Base-by-base conservation (phyloP, 352 stramenopile genomes). In the Phytophthora kernoviae region DNA sequence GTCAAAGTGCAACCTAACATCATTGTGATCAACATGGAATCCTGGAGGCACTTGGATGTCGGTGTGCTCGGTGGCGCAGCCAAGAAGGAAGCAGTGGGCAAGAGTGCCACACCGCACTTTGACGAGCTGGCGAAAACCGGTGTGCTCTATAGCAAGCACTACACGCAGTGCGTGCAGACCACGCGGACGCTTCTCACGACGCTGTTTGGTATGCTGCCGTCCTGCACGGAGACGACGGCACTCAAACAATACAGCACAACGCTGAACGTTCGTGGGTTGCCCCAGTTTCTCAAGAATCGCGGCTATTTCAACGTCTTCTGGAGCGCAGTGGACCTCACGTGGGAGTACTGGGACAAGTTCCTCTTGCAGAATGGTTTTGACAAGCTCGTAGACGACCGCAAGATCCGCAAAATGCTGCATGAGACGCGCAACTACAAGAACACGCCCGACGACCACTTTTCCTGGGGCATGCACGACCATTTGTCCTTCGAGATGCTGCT, bases 1-100 rank as follows among this genome's bases (percentile, higher is more conserved):
- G 56, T 18, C 3, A 61, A 57, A 39, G 54, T 44, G 20, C 55
- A 61, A 21, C 81, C 81, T 1, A 91, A 91, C 50, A 84, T 91
- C 18, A 86, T 91, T 44, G 64, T 91, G 24, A 68, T 91, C 55
- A 87, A 89, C 37, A 88, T 91, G 73, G 81, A 87, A 47, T 89
- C 79, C 9, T 91, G 77, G 77, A 73, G 79, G 2, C 71, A 79
- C 30, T 47, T 88, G n/a, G 79, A 91, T 46, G 75, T 87, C 5
- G 79, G 81, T 21, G 81, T 88, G n/a, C 62, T 91, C 0, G 81
- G 79, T 33, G 81, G 70, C 11, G 66, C 75, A 4, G 58, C 56
- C 14, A 81, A 84, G 45, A 86, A 85, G 36, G 68, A 74, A 27
- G 33, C 55, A 12, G 76, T 54, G 15, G 70, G 75, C 14, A 76